phyloP scores from a whole-genome alignment of 1,139 yeast genomes.

The Schwanniomyces etchellsii region DNA sequence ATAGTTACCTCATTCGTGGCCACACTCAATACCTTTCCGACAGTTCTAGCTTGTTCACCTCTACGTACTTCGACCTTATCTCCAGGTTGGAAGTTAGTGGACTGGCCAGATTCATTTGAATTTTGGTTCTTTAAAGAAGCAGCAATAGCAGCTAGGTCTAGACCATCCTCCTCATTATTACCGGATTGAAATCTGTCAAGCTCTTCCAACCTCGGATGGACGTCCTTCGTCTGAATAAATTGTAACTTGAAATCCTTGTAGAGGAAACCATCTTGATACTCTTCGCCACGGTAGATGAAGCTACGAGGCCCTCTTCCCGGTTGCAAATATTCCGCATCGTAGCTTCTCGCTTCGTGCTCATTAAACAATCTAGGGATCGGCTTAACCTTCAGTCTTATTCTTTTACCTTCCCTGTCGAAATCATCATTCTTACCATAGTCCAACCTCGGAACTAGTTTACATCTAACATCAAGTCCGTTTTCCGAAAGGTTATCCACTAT shows the following conservation, averaged over 20 bases:
- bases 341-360: constrained; percentile 58
- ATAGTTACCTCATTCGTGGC: constrained; percentile 61
- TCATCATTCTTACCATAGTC: constrained; percentile 78
- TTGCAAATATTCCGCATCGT: constrained; percentile 55
- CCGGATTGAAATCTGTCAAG: constrained; percentile 76
- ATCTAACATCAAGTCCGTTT: constrained; percentile 88
- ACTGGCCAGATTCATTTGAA: constrained; percentile 19
- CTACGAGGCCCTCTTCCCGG: constrained; percentile 71
- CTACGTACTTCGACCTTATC: constrained; percentile 86
- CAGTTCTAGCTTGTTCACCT: constrained; percentile 91
- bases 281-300: constrained; percentile 78
- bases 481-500: constrained; percentile 90
- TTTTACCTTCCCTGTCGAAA: constrained; percentile 49
- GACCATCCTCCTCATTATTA: constrained; percentile 62
- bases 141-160: constrained; percentile 81
- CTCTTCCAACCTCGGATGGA: constrained; percentile 85
- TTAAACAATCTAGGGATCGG: constrained; percentile 85
- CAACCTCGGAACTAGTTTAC: constrained; percentile 86
- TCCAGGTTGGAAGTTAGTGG: constrained; percentile 75
- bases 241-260: constrained; percentile 83
- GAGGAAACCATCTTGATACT: constrained; percentile 82
- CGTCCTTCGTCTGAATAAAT: constrained; percentile 74
- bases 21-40: constrained; percentile 72
- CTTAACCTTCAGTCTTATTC: constrained; percentile 52
- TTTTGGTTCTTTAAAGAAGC: constrained; percentile 67